Evolutionary conservation across 2,329 filamentous ascomycete species (phyloP), one percentile per base, ranked within the genome.

Genomic region (Aspergillus cejpii): DNA sequence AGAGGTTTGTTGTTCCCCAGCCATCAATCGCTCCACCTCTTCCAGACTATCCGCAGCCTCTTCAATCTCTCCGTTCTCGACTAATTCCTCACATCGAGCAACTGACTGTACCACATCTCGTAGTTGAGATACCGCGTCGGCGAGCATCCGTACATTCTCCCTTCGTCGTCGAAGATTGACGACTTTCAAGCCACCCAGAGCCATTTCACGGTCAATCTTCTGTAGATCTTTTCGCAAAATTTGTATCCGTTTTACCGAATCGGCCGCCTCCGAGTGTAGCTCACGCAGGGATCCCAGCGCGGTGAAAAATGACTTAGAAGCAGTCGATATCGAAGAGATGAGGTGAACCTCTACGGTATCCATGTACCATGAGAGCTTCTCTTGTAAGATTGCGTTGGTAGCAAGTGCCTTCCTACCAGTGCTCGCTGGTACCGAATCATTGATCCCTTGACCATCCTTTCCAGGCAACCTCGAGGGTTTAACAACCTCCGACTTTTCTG

Each of bases 291-390:
- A 94, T 0, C 92, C 91, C 1, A 98, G 73, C 0, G 92, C 92
- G 0, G 89, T 90, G 60, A 98, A 98, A 66, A 98, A 98, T 0
- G 91, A 95, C 0, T 88, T 89, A 0, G 92, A 97, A 1, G 92
- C 92, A 0, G 87, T 89, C 2, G 91, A 97, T 51, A 98, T 98
- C 0, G 90, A 95, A 24, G 87, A 88, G 56, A 98, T 96, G 6
- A 98, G 74, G 63, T 98, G 92, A 43, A 98, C 88, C 64, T 98
- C 92, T 17, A 98, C 89, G 0, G 92, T 98, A 64, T 98, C 92
- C 89, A 98, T 95, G 65, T 98, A 98, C 92, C 92, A 98, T 0
- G 92, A 97, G 10, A 98, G 74, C 67, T 98, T 98, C 67, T 98
- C 92, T 64, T 98, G 92, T 27, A 98, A 67, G 47, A 98, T 98